These are phyloP conservation scores for Camelina hispida DNA, from an alignment of 345 rosid genomes.

Conservation along the genomic window DNA sequence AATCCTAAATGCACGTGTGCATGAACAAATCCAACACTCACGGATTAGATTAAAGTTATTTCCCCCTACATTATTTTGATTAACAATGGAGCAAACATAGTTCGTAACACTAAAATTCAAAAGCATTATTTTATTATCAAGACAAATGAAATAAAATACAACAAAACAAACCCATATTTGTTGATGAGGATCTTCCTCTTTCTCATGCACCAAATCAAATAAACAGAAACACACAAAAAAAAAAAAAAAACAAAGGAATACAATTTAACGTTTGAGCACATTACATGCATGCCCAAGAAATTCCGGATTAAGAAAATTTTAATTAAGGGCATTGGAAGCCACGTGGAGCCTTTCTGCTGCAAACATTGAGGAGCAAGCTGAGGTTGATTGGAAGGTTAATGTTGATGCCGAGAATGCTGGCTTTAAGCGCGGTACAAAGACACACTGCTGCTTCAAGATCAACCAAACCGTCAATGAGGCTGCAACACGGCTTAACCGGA, in stretches of 20 bases:
- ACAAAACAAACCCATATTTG: slow-evolving; percentile 7
- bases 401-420: slow-evolving; percentile 53
- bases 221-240: not conserved
- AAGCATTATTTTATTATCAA: slow-evolving; percentile 8
- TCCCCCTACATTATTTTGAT: not conserved
- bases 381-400: slow-evolving; percentile 52
- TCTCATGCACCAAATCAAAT: slow-evolving; percentile 13
- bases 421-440: slow-evolving; percentile 62
- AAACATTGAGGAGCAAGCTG: slow-evolving; percentile 51
- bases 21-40: slow-evolving; percentile 12
- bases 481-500: slow-evolving; percentile 51
- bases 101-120: not conserved
- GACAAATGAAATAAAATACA: slow-evolving; percentile 24
- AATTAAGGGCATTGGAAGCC: slow-evolving; percentile 51
- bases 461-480: slow-evolving; percentile 48
- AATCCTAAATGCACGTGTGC: slow-evolving; percentile 28
- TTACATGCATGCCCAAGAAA: not conserved
- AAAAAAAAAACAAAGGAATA: not conserved
- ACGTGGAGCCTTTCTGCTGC: slow-evolving; percentile 42
- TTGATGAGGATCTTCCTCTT: not conserved
- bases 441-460: slow-evolving; percentile 64
- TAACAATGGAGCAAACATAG: not conserved
- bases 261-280: slow-evolving; percentile 6
- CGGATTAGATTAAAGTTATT: not conserved
- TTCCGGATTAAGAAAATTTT: not conserved